Evolutionary conservation across 2,329 filamentous ascomycete species (phyloP).

Genomic region (Exophiala aquamarina): DNA sequence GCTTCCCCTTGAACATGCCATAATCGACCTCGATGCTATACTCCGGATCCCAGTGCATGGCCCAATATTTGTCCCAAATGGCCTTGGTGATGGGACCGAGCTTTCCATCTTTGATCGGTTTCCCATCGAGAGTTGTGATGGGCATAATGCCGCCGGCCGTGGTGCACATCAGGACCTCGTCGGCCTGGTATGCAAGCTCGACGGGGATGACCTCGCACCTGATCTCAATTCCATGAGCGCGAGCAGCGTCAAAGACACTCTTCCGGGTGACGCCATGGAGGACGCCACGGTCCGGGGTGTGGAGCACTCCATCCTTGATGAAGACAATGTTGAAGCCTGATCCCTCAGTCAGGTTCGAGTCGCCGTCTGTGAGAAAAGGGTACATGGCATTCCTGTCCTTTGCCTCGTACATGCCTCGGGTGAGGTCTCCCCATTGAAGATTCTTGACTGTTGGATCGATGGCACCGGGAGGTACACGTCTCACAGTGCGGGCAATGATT

Average conservation of each 20-base stretch:
- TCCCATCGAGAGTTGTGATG: conserved; percentile 48
- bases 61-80: conserved; percentile 56
- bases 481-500: conserved; percentile 48
- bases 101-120: conserved; percentile 42
- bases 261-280: conserved; percentile 51
- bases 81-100: conserved; percentile 47
- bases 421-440: conserved; percentile 52
- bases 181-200: conserved; percentile 41
- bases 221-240: conserved; percentile 34
- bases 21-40: conserved; percentile 35
- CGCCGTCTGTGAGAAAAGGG: conserved; percentile 53
- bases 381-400: conserved; percentile 47
- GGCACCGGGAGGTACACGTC: conserved; percentile 44
- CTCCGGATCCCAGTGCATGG: conserved; percentile 43
- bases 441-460: conserved; percentile 56
- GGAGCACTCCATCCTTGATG: conserved; percentile 46
- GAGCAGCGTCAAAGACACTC: conserved; percentile 49
- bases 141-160: conserved; percentile 57
- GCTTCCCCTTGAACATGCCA: background rate
- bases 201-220: conserved; percentile 45
- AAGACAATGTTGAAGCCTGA: conserved; percentile 52
- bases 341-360: conserved; percentile 51
- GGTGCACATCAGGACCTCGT: conserved; percentile 56
- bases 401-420: conserved; percentile 48
- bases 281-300: conserved; percentile 50